Evolutionary conservation across 2,329 filamentous ascomycete species (phyloP).

Genomic region (Paecilomyces sp.): DNA sequence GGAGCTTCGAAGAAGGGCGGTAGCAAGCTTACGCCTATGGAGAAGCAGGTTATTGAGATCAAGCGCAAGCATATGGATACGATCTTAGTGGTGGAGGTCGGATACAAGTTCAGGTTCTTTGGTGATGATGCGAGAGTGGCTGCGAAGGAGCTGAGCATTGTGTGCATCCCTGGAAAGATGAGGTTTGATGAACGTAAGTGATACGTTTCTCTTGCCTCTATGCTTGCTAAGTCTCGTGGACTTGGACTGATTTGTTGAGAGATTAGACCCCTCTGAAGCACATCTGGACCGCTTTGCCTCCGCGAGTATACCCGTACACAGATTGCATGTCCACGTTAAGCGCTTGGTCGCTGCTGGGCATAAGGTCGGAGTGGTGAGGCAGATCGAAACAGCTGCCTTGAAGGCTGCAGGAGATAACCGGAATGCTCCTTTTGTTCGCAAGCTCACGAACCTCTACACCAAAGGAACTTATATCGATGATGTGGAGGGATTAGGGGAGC

Average conservation of each 20-base stretch:
- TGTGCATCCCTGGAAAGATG: conserved; percentile 93
- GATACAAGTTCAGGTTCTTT: conserved; percentile 97
- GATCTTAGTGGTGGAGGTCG: conserved; percentile 84
- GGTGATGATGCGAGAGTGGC: conserved; percentile 88
- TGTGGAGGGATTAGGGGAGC: conserved; percentile 64
- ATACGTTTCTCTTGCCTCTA: not conserved
- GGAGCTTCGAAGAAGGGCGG: conserved; percentile 57
- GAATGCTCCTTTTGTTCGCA: conserved; percentile 83
- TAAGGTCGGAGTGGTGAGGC: conserved; percentile 91
- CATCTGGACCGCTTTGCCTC: conserved; percentile 89
- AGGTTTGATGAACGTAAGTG: conserved; percentile 78
- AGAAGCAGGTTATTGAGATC: conserved; percentile 87
- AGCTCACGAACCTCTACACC: conserved; percentile 93
- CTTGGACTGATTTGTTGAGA: not conserved
- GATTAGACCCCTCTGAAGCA: conserved; percentile 71
- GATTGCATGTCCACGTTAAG: conserved; percentile 88
- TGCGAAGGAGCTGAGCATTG: conserved; percentile 84
- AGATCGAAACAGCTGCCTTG: conserved; percentile 88
- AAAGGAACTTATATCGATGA: conserved; percentile 98
- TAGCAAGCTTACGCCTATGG: conserved; percentile 91
- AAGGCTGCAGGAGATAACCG: conserved; percentile 94
- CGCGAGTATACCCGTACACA: conserved; percentile 88
- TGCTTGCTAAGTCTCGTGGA: not conserved
- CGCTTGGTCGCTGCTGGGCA: conserved; percentile 84
- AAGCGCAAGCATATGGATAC: conserved; percentile 88